Evolutionary conservation across 257 asterid genomes (phyloP).

Genomic region (Pogostemon cablin): DNA sequence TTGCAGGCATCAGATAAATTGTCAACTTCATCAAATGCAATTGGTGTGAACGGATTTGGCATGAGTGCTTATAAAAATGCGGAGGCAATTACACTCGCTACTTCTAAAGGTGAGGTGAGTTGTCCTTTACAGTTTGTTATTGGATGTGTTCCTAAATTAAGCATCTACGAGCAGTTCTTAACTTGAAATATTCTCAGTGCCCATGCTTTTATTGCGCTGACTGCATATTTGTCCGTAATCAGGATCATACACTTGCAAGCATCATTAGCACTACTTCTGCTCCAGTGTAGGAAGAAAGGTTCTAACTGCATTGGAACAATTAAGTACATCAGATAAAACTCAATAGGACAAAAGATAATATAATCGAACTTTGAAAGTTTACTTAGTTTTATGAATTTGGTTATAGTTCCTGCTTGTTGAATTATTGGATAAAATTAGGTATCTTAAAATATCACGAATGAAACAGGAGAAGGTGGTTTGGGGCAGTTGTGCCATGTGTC

Average conservation of each 20-base stretch:
- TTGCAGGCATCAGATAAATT: slow-evolving; percentile 65
- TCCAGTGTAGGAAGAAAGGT: not conserved
- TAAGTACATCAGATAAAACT: not conserved
- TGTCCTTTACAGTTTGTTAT: slow-evolving; percentile 19
- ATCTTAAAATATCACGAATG: slow-evolving; percentile 7
- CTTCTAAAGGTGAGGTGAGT: slow-evolving; percentile 92
- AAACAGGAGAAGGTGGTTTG: slow-evolving; percentile 13
- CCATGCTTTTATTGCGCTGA: slow-evolving; percentile 4
- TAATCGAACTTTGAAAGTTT: not conserved
- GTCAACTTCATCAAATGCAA: slow-evolving; percentile 61
- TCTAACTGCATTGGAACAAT: slow-evolving; percentile 3
- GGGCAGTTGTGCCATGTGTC: slow-evolving; percentile 1
- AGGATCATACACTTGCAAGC: slow-evolving; percentile 9
- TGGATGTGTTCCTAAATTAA: slow-evolving; percentile 26
- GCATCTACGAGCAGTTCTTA: slow-evolving; percentile 13
- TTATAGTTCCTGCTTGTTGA: not conserved
- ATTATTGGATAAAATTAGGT: slow-evolving; percentile 13
- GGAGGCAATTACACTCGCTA: slow-evolving; percentile 70
- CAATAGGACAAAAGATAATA: slow-evolving; percentile 3
- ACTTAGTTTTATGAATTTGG: slow-evolving; percentile 10
- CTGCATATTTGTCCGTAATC: not conserved
- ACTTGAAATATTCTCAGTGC: not conserved
- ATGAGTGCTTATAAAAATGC: slow-evolving; percentile 67
- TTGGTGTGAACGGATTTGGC: slow-evolving; percentile 62
- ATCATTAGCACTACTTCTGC: slow-evolving; percentile 17